phyloP scores from a whole-genome alignment of 345 rosid species.

The Raphanus sativus region DNA sequence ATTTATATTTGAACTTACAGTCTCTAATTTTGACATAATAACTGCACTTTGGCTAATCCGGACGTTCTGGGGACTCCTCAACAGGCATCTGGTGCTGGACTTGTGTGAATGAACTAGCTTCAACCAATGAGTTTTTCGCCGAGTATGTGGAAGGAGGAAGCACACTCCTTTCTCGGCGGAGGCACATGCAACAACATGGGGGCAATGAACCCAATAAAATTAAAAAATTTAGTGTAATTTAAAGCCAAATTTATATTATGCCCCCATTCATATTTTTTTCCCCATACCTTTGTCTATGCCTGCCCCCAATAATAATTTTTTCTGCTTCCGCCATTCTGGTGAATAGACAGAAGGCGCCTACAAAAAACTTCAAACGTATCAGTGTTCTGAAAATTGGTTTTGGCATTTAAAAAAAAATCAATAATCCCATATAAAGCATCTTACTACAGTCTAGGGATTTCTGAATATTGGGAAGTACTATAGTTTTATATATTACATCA shows the following conservation, averaged over 20 bases:
- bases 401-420: too few relatives aligned
- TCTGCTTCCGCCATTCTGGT: too few relatives aligned
- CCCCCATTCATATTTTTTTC: too few relatives aligned
- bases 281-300: too few relatives aligned
- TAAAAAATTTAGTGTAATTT: too few relatives aligned
- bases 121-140: constrained; percentile 16
- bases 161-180: constrained; percentile 52
- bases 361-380: background rate
- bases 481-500: background rate
- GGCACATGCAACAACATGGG: too few relatives aligned
- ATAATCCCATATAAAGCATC: too few relatives aligned
- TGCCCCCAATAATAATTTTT: too few relatives aligned
- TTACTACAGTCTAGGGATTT: too few relatives aligned
- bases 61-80: constrained; percentile 92
- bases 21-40: constrained; percentile 86
- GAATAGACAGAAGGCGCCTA: constrained; percentile 67
- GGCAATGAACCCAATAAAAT: too few relatives aligned
- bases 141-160: constrained; percentile 54
- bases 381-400: too few relatives aligned
- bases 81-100: constrained; percentile 35
- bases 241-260: too few relatives aligned
- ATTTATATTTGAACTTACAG: constrained; percentile 82
- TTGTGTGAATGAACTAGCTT: constrained; percentile 43
- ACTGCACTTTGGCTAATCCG: constrained; percentile 88
- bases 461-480: background rate